Conservation (phyloP, 2,329 filamentous ascomycete species). For the Incumbomyces delicatus region DNA sequence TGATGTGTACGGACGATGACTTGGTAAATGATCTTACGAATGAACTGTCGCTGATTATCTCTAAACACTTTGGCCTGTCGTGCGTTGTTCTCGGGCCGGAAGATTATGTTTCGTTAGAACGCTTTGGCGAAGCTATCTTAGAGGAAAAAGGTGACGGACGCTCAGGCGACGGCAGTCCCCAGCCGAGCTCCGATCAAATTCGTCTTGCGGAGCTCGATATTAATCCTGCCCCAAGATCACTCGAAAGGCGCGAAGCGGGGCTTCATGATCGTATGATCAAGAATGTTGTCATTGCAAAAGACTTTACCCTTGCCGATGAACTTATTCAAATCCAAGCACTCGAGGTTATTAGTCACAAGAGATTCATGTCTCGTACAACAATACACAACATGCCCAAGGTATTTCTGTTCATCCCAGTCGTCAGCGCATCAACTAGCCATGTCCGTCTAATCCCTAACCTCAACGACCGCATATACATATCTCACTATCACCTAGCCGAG, state of each 20-base stretch:
- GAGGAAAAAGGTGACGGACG: slow-evolving; percentile 13
- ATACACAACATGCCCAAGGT: slow-evolving; percentile 64
- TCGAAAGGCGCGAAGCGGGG: slow-evolving; percentile 11
- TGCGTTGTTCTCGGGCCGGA: slow-evolving; percentile 64
- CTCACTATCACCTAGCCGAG: slow-evolving; percentile 66
- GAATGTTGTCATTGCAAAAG: slow-evolving; percentile 71
- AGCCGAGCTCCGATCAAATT: background rate
- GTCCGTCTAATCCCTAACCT: slow-evolving; percentile 32
- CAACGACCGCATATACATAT: slow-evolving; percentile 80
- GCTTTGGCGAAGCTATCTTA: slow-evolving; percentile 66
- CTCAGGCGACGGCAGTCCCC: background rate
- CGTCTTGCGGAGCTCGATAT: slow-evolving; percentile 9
- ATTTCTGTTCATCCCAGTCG: slow-evolving; percentile 72
- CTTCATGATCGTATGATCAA: slow-evolving; percentile 53
- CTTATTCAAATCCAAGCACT: slow-evolving; percentile 73
- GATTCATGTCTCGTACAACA: slow-evolving; percentile 65
- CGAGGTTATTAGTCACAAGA: slow-evolving; percentile 66
- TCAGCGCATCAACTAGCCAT: slow-evolving; percentile 33
- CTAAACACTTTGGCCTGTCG: slow-evolving; percentile 62
- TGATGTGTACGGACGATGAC: slow-evolving; percentile 62
- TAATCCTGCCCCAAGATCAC: slow-evolving; percentile 6
- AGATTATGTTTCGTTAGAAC: slow-evolving; percentile 63
- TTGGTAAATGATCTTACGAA: slow-evolving; percentile 58
- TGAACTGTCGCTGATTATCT: slow-evolving; percentile 62
- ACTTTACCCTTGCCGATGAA: slow-evolving; percentile 64